Evolutionary conservation across 2,329 filamentous ascomycete species (phyloP), one percentile per base, ranked within the genome.

Genomic region (Alternaria hordeiaustralica): DNA sequence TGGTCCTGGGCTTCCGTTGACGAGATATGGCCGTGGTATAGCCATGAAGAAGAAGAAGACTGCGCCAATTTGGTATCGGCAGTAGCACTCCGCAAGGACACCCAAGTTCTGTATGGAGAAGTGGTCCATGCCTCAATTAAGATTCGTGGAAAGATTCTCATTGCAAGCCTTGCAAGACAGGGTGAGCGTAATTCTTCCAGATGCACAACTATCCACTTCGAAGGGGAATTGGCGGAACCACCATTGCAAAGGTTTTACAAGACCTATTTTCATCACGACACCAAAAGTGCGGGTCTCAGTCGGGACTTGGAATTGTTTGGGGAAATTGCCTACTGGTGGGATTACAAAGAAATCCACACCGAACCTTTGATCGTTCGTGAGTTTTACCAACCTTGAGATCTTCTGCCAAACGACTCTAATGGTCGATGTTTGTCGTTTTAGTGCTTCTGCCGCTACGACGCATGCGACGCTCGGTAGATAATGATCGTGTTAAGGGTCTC

Each of bases 271-370:
- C 8, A 41, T 2, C 36, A 6, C 5, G 15, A 3, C 8, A 18
- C 36, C 36, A 41, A 3, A 0, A 0, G 1, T 6, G 15, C 2
- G 2, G 15, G 0, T 5, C 4, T 2, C 0, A n/a, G 15, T 15
- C 33, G 15, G 33, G n/a, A n/a, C n/a, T n/a, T n/a, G n/a, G n/a
- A n/a, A n/a, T n/a, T n/a, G n/a, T n/a, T n/a, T n/a, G n/a, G n/a
- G n/a, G n/a, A n/a, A n/a, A n/a, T n/a, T n/a, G n/a, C n/a, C n/a
- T n/a, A n/a, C n/a, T n/a, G n/a, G n/a, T n/a, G n/a, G 10, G 44
- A 25, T 2, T 10, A 5, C 44, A 2, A 23, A 9, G 44, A 21
- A 23, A 10, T 8, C 7, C 2, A 11, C 4, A 21, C 20, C 23
- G 20, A 13, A 3, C 44, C 20, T 21, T 21, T 15, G 2, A 8